These are phyloP conservation scores for Fusarium buxicola DNA, from an alignment of 2,329 filamentous ascomycete genomes.

Conservation along the genomic window DNA sequence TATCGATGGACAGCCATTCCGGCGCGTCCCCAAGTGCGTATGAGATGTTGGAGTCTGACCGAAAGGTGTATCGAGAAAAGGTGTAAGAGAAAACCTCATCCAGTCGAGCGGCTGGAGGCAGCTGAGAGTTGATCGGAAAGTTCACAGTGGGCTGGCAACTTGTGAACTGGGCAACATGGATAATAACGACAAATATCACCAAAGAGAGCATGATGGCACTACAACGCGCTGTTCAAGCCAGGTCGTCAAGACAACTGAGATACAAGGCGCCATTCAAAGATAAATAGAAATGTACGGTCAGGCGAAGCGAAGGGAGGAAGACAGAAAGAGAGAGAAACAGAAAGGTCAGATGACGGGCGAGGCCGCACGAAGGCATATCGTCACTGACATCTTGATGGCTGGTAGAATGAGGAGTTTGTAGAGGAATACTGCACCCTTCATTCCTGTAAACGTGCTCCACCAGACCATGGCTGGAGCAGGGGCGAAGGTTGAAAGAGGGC, in stretches of 20 bases:
- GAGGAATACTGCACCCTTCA: conserved; percentile 53
- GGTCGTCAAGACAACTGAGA: conserved; percentile 29
- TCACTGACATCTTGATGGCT: conserved; percentile 46
- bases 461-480: conserved; percentile 38
- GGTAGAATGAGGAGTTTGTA: conserved; percentile 36
- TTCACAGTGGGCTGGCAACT: conserved; percentile 57
- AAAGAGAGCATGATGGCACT: conserved; percentile 48
- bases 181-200: conserved; percentile 41
- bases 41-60: conserved; percentile 69
- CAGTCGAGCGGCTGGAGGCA: conserved; percentile 81
- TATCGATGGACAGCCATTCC: conserved; percentile 80
- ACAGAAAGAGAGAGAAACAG: conserved; percentile 23
- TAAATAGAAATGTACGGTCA: conserved; percentile 16
- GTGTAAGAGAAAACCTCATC: conserved; percentile 75
- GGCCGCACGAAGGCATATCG: conserved; percentile 38
- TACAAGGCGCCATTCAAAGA: conserved; percentile 37
- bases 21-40: conserved; percentile 77
- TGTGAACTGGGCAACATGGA: conserved; percentile 48
- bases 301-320: conserved; percentile 26
- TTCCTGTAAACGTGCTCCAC: conserved; percentile 48
- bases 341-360: conserved; percentile 27
- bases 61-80: conserved; percentile 81
- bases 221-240: conserved; percentile 35
- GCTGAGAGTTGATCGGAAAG: conserved; percentile 86
- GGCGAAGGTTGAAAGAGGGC: conserved; percentile 25